phyloP scores from a whole-genome alignment of 371 early-diverging fungal species.

The Mucor plumbeus region DNA sequence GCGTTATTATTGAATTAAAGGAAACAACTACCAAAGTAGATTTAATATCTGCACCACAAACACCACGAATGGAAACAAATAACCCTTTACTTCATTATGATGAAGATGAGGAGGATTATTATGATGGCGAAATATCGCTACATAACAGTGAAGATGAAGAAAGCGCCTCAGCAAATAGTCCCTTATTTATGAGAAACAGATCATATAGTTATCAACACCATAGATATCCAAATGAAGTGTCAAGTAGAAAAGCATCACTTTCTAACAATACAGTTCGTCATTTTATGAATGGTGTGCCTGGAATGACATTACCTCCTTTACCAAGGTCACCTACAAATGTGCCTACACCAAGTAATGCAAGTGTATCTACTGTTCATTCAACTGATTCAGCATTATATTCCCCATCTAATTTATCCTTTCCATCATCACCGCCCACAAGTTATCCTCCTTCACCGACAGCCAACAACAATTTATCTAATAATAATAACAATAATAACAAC shows the following conservation, averaged over 20 bases:
- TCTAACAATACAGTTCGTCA: constrained; percentile 19
- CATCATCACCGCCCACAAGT: constrained; percentile 55
- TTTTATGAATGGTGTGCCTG: constrained; percentile 28
- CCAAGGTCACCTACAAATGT: constrained; percentile 43
- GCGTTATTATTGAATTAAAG: constrained; percentile 66
- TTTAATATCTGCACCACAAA: constrained; percentile 25
- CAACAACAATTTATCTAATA: constrained; percentile 19
- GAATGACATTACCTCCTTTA: constrained; percentile 56
- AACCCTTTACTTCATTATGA: constrained; percentile 30
- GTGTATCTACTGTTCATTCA: constrained; percentile 20
- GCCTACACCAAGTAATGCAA: constrained; percentile 13
- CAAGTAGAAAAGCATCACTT: constrained; percentile 20
- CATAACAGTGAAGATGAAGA: constrained; percentile 28
- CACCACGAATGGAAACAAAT: constrained; percentile 21
- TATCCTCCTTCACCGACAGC: constrained; percentile 50
- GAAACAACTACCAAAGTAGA: constrained; percentile 38
- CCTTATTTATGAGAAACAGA: constrained; percentile 14
- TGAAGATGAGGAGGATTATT: constrained; percentile 33
- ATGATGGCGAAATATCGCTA: not conserved
- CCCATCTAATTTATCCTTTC: constrained; percentile 27
- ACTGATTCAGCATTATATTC: constrained; percentile 10
- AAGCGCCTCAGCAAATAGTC: constrained; percentile 2
- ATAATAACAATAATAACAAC: not conserved
- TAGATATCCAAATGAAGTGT: constrained; percentile 15
- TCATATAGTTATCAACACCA: constrained; percentile 27